Evolutionary conservation across 345 rosid species (phyloP).

Genomic region (Hibiscus syriacus): DNA sequence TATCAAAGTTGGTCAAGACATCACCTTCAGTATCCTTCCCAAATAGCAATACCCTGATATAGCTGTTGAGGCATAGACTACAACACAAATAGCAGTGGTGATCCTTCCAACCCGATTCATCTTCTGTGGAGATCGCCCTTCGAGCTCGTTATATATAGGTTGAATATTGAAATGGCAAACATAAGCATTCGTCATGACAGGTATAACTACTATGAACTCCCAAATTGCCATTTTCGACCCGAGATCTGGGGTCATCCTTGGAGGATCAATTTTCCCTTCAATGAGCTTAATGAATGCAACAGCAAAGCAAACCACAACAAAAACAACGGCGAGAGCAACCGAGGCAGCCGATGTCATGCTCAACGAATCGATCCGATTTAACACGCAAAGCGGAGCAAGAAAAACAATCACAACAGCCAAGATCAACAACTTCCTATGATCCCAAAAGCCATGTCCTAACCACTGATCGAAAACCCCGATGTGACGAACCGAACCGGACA

Average conservation of each 20-base stretch:
- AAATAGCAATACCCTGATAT: constrained; percentile 79
- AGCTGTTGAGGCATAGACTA: constrained; percentile 68
- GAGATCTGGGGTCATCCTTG: constrained; percentile 72
- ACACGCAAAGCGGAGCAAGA: constrained; percentile 75
- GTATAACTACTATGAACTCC: constrained; percentile 93
- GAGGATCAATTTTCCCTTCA: constrained; percentile 73
- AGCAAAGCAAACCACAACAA: constrained; percentile 65
- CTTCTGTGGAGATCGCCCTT: constrained; percentile 63
- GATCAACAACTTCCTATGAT: constrained; percentile 77
- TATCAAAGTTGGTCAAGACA: constrained; percentile 79
- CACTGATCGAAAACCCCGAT: constrained; percentile 90
- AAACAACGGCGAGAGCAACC: constrained; percentile 81
- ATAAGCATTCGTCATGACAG: constrained; percentile 84
- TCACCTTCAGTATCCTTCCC: constrained; percentile 83
- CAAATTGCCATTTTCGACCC: constrained; percentile 56
- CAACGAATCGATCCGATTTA: constrained; percentile 85
- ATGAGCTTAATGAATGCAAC: constrained; percentile 75
- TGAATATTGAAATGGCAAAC: constrained; percentile 92
- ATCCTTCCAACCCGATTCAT: constrained; percentile 86
- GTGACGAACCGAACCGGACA: constrained; percentile 83
- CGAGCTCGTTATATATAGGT: constrained; percentile 89
- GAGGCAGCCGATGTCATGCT: constrained; percentile 90
- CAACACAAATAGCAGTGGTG: constrained; percentile 58
- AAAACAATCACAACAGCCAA: constrained; percentile 59
- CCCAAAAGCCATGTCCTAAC: constrained; percentile 93